Conservation (phyloP, 331 rosid genomes). For the Malus hybrid region DNA sequence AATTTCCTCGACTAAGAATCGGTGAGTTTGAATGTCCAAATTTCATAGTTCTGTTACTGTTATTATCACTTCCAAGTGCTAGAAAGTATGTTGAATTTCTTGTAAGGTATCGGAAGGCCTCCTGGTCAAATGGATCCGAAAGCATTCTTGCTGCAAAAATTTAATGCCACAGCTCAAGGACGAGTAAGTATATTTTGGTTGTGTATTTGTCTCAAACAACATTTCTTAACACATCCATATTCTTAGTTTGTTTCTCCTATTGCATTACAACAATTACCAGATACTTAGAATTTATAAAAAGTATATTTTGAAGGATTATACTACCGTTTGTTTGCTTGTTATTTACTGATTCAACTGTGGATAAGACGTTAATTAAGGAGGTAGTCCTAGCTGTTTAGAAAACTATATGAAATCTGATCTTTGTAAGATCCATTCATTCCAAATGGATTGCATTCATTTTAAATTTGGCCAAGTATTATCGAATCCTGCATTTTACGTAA, state of each 20-base stretch:
- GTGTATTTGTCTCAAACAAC: background rate
- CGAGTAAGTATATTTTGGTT: conserved; percentile 45
- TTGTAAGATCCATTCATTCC: no score
- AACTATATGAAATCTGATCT: no score
- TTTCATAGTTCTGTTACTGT: background rate
- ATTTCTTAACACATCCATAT: background rate
- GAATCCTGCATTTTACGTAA: no score
- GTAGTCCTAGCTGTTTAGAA: no score
- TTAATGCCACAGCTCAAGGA: conserved; percentile 63
- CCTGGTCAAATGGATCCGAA: conserved; percentile 99
- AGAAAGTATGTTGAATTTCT: conserved; percentile 11
- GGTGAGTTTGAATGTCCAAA: conserved; percentile 46
- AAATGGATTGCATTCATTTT: no score
- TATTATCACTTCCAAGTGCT: background rate
- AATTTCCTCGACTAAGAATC: conserved; percentile 80
- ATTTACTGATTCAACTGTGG: background rate
- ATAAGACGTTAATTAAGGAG: no score
- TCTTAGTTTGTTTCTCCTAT: background rate
- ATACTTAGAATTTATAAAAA: no score
- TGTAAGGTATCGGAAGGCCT: conserved; percentile 79
- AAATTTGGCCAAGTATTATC: no score
- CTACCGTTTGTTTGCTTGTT: background rate
- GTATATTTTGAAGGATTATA: background rate
- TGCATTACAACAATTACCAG: background rate
- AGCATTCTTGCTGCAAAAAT: conserved; percentile 87